Conservation (phyloP, 2,329 filamentous ascomycete genomes). For the Colletotrichum tropicicola region DNA sequence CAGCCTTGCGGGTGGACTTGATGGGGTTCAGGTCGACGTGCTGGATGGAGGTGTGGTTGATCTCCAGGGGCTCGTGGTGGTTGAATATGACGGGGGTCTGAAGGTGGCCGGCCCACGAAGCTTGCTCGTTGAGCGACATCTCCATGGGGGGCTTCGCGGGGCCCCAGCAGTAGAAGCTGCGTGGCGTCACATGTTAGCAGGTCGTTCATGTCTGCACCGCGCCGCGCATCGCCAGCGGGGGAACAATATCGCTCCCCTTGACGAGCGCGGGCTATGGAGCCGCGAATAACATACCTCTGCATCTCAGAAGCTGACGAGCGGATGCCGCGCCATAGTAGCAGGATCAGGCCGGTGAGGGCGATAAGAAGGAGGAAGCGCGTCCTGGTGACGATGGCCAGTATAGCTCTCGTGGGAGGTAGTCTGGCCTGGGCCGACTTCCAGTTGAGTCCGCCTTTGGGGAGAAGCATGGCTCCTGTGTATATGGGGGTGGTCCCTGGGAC, state of each 20-base stretch:
- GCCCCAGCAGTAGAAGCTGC: constrained; percentile 96
- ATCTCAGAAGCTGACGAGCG: constrained; percentile 84
- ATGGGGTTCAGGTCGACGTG: constrained; percentile 87
- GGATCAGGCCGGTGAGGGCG: constrained; percentile 72
- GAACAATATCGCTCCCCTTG: background rate
- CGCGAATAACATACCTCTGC: constrained; percentile 75
- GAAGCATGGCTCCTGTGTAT: constrained; percentile 70
- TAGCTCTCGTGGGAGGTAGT: constrained; percentile 79
- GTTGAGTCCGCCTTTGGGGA: constrained; percentile 87
- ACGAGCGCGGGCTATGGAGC: background rate
- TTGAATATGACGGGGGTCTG: constrained; percentile 97
- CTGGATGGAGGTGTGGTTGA: constrained; percentile 83
- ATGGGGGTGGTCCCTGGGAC: constrained; percentile 45
- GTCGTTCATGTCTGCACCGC: background rate
- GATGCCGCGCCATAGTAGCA: constrained; percentile 90
- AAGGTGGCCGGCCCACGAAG: constrained; percentile 86
- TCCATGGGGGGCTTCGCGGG: constrained; percentile 95
- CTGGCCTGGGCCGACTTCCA: constrained; percentile 90
- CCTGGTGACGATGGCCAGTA: constrained; percentile 76
- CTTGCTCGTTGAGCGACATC: constrained; percentile 91
- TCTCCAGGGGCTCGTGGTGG: constrained; percentile 85
- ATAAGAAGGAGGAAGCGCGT: constrained; percentile 82
- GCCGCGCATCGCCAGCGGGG: background rate
- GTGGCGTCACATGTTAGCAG: constrained; percentile 8
- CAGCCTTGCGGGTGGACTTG: constrained; percentile 80